Base-by-base conservation (phyloP, 495 filamentous ascomycete genomes). In the Penicillium atrosanguineum region DNA sequence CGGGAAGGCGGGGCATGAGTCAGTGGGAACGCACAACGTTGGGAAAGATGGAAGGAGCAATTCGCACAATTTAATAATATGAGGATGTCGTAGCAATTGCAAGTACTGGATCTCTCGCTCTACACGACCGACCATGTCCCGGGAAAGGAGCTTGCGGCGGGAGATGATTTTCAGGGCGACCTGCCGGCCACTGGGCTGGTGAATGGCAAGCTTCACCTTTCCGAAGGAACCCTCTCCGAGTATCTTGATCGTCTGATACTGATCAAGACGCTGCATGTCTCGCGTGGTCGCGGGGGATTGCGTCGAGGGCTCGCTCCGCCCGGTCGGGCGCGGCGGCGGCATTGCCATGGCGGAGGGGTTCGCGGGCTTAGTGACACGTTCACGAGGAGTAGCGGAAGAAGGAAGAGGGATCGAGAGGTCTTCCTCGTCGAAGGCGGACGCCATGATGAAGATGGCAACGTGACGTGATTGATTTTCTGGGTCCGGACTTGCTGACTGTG, bases 41-140 rank as follows among this genome's bases (percentile, higher is more conserved):
- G 43, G 28, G 29, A 26, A 20, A 12, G 29, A 21, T 38, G 25
- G 18, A 49, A 9, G 36, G 34, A 52, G n/a, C 29, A 38, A 26
- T 46, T 72, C 84, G 65, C 79, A 97, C 90, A 98, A 79, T 72
- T 98, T 98, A 74, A 98, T 98, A 70, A 98, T 98, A 71, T 98
- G 94, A 44, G 94, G 94, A 73, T 98, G 94, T 51, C 94, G 82
- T 36, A 98, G 80, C 55, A 98, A 75, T 75, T 98, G 94, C 47
- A 98, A 81, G 66, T 97, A 98, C 65, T 96, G 91, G 53, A 98
- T 98, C 78, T 98, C 94, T 60, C 95, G 83, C 73, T 97, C 95
- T 42, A 98, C 93, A 44, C 94, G 80, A 43, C 94, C 94, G 28
- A 93, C 90, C 94, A 98, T 98, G 63, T 98, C 94, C 59, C 91